Evolutionary conservation across 140 eudicot genomes (phyloP).

Genomic region (Anethum foeniculum): DNA sequence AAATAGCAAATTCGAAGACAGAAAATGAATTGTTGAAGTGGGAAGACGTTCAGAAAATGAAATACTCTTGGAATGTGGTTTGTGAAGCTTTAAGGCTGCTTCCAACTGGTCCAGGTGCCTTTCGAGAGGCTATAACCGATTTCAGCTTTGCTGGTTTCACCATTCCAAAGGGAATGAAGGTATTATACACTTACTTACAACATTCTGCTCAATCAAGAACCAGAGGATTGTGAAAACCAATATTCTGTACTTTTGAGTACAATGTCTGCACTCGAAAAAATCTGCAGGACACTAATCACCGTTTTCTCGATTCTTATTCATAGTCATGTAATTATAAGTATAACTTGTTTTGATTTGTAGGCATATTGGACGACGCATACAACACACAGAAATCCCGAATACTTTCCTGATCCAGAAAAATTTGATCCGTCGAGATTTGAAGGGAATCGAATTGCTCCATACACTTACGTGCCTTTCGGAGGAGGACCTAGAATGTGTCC

Average conservation of each 20-base stretch:
- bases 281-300: too few relatives aligned
- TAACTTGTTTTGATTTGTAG: not conserved
- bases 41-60: slow-evolving; percentile 9
- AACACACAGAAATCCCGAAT: not conserved
- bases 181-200: not conserved
- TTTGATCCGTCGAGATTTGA: slow-evolving; percentile 9
- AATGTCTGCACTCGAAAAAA: too few relatives aligned
- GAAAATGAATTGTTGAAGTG: not conserved
- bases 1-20: not conserved
- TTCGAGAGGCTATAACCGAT: slow-evolving; percentile 3
- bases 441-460: slow-evolving; percentile 5
- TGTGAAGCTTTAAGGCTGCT: slow-evolving; percentile 2
- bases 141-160: slow-evolving; percentile 7
- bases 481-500: slow-evolving; percentile 6
- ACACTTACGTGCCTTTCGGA: slow-evolving; percentile 1
- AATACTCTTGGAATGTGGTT: slow-evolving; percentile 8
- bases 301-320: too few relatives aligned
- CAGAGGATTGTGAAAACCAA: not conserved
- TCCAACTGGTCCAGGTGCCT: slow-evolving; percentile 3
- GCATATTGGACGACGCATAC: slow-evolving; percentile 4
- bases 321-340: too few relatives aligned
- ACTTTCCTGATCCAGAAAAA: not conserved
- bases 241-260: too few relatives aligned
- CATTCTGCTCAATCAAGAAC: not conserved
- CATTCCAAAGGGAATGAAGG: slow-evolving; percentile 12